Conservation (phyloP, 2,329 filamentous ascomycete genomes). For the Arthroderma sp. region DNA sequence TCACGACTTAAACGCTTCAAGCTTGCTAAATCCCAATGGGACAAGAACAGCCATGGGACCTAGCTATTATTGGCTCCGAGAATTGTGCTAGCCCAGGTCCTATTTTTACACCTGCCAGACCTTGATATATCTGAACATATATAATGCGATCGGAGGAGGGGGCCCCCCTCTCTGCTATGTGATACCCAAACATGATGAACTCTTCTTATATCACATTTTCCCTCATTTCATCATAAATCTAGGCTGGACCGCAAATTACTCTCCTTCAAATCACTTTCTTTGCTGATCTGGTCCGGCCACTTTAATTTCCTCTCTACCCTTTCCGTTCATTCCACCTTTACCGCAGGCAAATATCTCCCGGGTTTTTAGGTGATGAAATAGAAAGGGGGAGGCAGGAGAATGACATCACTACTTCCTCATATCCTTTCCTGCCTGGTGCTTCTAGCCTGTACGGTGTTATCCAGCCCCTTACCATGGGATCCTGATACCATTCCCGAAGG, state of each 20-base stretch:
- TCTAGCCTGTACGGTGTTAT: background rate
- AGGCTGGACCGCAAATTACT: no score
- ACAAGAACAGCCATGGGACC: background rate
- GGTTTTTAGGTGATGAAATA: background rate
- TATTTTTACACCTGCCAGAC: background rate
- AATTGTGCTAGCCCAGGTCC: background rate
- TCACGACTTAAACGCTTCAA: no score
- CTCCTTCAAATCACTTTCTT: no score
- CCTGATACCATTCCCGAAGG: conserved; percentile 3
- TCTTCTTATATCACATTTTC: no score
- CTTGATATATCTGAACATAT: background rate
- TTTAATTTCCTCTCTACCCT: no score
- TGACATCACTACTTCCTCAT: background rate
- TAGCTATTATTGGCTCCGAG: background rate
- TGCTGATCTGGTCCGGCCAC: no score
- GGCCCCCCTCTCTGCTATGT: no score
- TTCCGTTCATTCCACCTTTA: background rate
- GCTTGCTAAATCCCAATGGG: background rate
- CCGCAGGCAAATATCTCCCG: background rate
- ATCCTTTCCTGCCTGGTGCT: background rate
- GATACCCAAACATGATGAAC: no score
- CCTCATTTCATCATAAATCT: no score
- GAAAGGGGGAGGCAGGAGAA: background rate
- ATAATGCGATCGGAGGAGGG: no score
- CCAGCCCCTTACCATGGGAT: background rate